These are phyloP conservation scores for Mesembryanthemum crystallinum DNA, from an alignment of 148 eudicot genomes.

Conservation along the genomic window DNA sequence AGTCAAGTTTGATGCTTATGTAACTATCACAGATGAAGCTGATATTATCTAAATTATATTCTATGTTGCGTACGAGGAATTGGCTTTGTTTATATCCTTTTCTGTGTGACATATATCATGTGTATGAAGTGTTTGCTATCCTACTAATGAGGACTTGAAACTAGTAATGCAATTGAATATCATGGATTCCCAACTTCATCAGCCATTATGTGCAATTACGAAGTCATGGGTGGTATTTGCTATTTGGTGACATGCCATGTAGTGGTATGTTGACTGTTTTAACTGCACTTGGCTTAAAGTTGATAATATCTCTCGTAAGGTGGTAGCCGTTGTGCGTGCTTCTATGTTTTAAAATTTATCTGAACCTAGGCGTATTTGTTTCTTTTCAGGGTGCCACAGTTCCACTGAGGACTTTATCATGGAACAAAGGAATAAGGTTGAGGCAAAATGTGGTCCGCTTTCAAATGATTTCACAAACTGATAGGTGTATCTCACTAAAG, in stretches of 20 bases:
- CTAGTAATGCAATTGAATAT: neutral
- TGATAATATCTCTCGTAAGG: neutral
- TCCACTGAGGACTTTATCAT: constrained; percentile 37
- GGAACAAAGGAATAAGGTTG: constrained; percentile 42
- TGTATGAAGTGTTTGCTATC: neutral
- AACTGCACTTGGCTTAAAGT: neutral
- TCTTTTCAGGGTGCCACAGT: constrained; percentile 45
- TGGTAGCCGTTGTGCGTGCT: neutral
- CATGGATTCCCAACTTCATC: neutral
- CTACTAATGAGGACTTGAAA: neutral
- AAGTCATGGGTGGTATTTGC: neutral
- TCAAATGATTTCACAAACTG: constrained; percentile 35
- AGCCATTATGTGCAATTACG: neutral
- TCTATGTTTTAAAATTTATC: neutral
- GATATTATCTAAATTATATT: neutral
- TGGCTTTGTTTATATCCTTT: neutral
- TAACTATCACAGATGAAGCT: neutral
- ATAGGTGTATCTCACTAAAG: constrained; percentile 37
- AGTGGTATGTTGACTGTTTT: neutral
- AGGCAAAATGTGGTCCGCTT: constrained; percentile 31
- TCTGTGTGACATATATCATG: neutral
- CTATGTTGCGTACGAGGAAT: neutral
- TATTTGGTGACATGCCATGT: neutral
- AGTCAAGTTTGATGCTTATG: neutral
- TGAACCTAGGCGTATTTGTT: neutral